Evolutionary conservation across 2,329 filamentous ascomycete genomes (phyloP).

Genomic region (Xylariaceae sp.): DNA sequence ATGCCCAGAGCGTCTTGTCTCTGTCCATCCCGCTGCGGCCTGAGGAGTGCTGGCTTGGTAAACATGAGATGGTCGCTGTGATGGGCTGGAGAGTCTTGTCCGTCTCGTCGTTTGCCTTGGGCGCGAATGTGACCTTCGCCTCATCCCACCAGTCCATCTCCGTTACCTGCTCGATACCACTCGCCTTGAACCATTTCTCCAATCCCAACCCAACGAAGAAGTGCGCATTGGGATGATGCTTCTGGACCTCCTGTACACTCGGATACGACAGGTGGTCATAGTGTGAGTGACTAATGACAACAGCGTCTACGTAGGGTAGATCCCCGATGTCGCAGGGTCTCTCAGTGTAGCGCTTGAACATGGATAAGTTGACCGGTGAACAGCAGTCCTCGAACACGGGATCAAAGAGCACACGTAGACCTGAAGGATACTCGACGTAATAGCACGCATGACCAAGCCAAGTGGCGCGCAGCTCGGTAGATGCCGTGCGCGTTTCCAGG

Average conservation of each 20-base stretch:
- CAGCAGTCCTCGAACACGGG: constrained; percentile 89
- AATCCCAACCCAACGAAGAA: constrained; percentile 87
- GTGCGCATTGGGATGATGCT: constrained; percentile 70
- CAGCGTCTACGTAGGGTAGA: constrained; percentile 71
- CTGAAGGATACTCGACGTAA: constrained; percentile 83
- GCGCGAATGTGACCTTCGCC: constrained; percentile 61
- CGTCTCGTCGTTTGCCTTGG: constrained; percentile 24
- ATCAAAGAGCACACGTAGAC: constrained; percentile 85
- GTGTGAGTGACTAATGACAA: constrained; percentile 84
- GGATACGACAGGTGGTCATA: constrained; percentile 86
- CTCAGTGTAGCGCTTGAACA: constrained; percentile 74
- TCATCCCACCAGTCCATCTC: constrained; percentile 97
- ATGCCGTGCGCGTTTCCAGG: constrained; percentile 54
- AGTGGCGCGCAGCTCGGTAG: constrained; percentile 68
- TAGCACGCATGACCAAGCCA: constrained; percentile 97
- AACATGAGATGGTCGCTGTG: constrained; percentile 67
- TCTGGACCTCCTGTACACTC: constrained; percentile 66
- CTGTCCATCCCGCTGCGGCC: constrained; percentile 67
- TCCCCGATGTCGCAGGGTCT: constrained; percentile 73
- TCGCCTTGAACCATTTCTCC: constrained; percentile 72
- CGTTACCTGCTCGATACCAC: constrained; percentile 71
- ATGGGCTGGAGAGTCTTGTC: constrained; percentile 47
- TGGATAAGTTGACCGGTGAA: constrained; percentile 66
- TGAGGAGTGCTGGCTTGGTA: constrained; percentile 81
- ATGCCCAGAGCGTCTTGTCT: constrained; percentile 78